Evolutionary conservation across 2,329 filamentous ascomycete species (phyloP), one percentile per base, ranked within the genome.

Genomic region (Helotiales sp.): DNA sequence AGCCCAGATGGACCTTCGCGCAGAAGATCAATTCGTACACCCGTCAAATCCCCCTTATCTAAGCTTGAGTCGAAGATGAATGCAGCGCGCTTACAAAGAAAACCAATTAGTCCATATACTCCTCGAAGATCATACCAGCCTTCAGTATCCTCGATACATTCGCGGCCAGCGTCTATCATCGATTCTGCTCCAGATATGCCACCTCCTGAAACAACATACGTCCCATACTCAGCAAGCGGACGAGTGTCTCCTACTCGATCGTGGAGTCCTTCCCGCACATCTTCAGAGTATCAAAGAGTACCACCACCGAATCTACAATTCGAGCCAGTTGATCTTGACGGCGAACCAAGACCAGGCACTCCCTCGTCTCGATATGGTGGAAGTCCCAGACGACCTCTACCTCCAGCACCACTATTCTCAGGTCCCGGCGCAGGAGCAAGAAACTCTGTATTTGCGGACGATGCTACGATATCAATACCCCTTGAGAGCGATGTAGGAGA

Each of bases 361-460:
- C 92, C 93, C 1, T 92, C 92, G 0, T 93, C 91, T 2, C 83
- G 86, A 71, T 97, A 98, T 72, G 90, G 92, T 19, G 90, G 92
- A 3, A 96, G 91, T 70, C 91, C 93, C 10, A 85, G 91, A 65
- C 83, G 93, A 55, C 93, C 93, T 3, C 79, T 98, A 30, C 95
- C 95, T 2, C 91, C 92, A 0, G 91, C 92, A 29, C 95, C 95
- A 3, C 78, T 96, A 8, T 98, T 96, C 70, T 83, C 88, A 2
- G 79, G 75, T 8, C 78, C 80, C 4, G 77, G 71, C 61, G 78
- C 60, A 69, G 80, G 71, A 72, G 75, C 61, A 80, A 82, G 49
- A 76, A 78, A 60, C 67, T 77, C 73, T 58, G 79, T 74, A 58
- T 84, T 88, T 59, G 81, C 79, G 22, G 85, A 90, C 59, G 87